These are phyloP conservation scores for Irpex lacteus DNA, from an alignment of 1,284 basidiomycete species.

Conservation along the genomic window DNA sequence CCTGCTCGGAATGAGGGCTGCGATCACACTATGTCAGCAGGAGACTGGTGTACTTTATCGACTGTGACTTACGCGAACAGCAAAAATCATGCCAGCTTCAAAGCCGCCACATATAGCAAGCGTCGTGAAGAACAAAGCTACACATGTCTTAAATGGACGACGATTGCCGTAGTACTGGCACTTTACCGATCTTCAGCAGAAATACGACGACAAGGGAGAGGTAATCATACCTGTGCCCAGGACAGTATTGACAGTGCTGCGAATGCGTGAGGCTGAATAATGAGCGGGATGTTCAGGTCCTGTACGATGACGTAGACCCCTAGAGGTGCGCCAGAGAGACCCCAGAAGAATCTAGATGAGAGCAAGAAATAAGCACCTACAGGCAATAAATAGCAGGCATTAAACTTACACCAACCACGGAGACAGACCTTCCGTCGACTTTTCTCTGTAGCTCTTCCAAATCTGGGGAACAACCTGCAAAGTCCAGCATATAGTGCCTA, in stretches of 20 bases:
- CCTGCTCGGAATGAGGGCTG: slow-evolving; percentile 44
- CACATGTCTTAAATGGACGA: slow-evolving; percentile 32
- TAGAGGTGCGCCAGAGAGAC: slow-evolving; percentile 55
- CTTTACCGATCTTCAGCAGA: slow-evolving; percentile 28
- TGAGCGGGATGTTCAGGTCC: slow-evolving; percentile 70
- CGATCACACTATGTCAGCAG: slow-evolving; percentile 17
- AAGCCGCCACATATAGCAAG: slow-evolving; percentile 51
- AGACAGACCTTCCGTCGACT: slow-evolving; percentile 68
- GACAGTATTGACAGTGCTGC: slow-evolving; percentile 57
- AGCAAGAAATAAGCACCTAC: not conserved
- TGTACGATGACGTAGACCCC: slow-evolving; percentile 69
- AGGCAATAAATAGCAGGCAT: not conserved
- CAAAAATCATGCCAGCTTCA: slow-evolving; percentile 59
- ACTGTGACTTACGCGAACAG: too few species aligned
- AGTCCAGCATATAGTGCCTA: slow-evolving; percentile 61
- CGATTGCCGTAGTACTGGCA: slow-evolving; percentile 58
- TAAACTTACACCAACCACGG: slow-evolving; percentile 55
- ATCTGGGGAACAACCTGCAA: slow-evolving; percentile 70
- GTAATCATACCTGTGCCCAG: slow-evolving; percentile 54
- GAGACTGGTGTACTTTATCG: too few species aligned
- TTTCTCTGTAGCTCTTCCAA: slow-evolving; percentile 64
- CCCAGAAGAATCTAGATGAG: slow-evolving; percentile 45
- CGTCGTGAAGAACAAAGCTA: slow-evolving; percentile 32
- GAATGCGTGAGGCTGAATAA: slow-evolving; percentile 76
- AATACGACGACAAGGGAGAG: not conserved